phyloP scores from a whole-genome alignment of 441 rosid genomes.

The Adansonia madagascariensis region DNA sequence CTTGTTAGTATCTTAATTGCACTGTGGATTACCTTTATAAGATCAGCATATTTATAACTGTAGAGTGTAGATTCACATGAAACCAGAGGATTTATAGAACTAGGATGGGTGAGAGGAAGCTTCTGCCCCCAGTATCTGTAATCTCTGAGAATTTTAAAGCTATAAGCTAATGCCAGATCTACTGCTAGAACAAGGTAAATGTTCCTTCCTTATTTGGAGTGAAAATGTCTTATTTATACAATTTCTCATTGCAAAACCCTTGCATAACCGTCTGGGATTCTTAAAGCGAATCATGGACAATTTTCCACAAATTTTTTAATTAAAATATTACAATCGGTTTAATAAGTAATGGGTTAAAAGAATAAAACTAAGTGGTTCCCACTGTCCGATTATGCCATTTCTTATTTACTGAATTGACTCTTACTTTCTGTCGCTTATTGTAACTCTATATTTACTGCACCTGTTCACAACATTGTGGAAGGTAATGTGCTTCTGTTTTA shows the following conservation, averaged over 20 bases:
- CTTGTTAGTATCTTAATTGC: neutral
- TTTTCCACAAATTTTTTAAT: too few relatives aligned
- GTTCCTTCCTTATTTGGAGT: neutral
- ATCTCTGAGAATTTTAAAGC: neutral
- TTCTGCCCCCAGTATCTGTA: neutral
- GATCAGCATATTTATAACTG: neutral
- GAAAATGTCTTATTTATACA: neutral
- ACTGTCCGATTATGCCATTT: too few relatives aligned
- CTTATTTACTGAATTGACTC: neutral
- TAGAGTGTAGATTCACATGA: neutral
- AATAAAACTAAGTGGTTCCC: too few relatives aligned
- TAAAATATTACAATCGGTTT: too few relatives aligned
- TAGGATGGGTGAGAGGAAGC: neutral
- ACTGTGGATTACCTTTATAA: neutral
- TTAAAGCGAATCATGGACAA: too few relatives aligned
- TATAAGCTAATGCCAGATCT: neutral
- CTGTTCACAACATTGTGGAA: constrained; percentile 73
- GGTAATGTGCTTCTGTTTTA: constrained; percentile 40
- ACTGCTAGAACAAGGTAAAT: neutral
- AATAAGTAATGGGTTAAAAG: too few relatives aligned
- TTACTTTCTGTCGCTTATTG: constrained; percentile 29
- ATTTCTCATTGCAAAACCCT: constrained; percentile 8
- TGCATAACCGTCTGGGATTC: too few relatives aligned
- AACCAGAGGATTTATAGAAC: neutral
- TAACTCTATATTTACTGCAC: neutral